Base-by-base conservation (phyloP, 352 stramenopile species). In the Pythium rhizo-oryzae region DNA sequence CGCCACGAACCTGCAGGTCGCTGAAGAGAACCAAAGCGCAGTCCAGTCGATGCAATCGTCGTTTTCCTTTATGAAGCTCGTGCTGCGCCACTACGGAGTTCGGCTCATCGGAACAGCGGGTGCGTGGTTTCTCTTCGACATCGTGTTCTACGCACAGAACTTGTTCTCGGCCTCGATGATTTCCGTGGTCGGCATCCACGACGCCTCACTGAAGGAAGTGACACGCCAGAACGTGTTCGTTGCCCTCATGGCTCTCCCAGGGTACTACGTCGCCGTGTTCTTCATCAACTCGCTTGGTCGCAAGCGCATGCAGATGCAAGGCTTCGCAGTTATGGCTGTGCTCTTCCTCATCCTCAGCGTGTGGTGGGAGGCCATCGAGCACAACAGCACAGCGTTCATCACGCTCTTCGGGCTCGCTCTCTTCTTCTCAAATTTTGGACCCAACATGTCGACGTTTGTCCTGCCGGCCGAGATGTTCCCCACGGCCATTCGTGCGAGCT, bases 401-500 rank as follows among this genome's bases (percentile, higher is more conserved):
- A 47, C 85, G 23, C 69, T 90, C 11, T 89, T 85, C 56, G 75
- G 80, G 0, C 62, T 89, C 4, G 71, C 77, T 28, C 77, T 90
- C 24, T 85, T 85, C 82, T 83, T 46, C 81, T 63, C 57, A 21
- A 63, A 63, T 25, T 63, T 63, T 54, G 57, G 57, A 13, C 57
- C 57, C 41, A 63, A 87, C 59, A 86, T 57, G 44, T 90, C 90
- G 64, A 96, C 85, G 11, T 63, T 63, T 23, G 84, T 97, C 19
- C 84, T 98, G 75, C 91, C 91, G 0, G 90, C 91, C 0, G 93
- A 97, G 74, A 92, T 97, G 60, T 87, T 81, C 65, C 81, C 81
- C 11, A 97, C 91, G 13, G 79, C 92, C 50, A 92, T 97, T 67
- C 82, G 91, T 18, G 93, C 84, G 28, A 88, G 87, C 39, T 96